phyloP scores from a whole-genome alignment of 2,329 filamentous ascomycete species.

The Geosmithia morbida region DNA sequence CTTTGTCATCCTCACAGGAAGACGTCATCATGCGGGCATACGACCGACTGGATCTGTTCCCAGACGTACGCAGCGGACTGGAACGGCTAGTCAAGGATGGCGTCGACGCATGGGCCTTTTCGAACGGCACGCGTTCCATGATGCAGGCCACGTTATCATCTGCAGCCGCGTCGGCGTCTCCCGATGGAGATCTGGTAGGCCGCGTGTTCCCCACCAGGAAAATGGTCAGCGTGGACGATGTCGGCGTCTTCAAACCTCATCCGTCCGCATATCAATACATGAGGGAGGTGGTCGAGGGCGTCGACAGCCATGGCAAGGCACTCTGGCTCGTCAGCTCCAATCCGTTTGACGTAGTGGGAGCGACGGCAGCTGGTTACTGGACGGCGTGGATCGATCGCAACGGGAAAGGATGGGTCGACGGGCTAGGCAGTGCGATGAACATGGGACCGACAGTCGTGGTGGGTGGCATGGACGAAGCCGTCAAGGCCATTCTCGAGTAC shows the following conservation, averaged over 20 bases:
- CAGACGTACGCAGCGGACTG: constrained; percentile 44
- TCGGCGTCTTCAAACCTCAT: constrained; percentile 47
- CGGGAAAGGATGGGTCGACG: constrained; percentile 51
- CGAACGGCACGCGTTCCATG: constrained; percentile 54
- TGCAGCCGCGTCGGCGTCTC: constrained; percentile 36
- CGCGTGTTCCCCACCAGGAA: constrained; percentile 24
- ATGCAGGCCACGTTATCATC: constrained; percentile 42
- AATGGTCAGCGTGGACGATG: constrained; percentile 44
- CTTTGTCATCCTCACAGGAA: constrained; percentile 25
- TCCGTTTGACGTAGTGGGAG: constrained; percentile 58
- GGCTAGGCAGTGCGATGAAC: constrained; percentile 29
- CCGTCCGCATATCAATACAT: constrained; percentile 47
- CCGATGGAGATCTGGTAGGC: constrained; percentile 14
- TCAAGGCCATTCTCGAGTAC: constrained; percentile 16
- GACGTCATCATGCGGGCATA: constrained; percentile 47
- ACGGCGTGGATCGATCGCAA: constrained; percentile 53
- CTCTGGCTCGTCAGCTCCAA: constrained; percentile 62
- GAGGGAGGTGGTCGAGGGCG: constrained; percentile 30
- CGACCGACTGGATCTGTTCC: constrained; percentile 47
- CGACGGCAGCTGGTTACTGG: constrained; percentile 43
- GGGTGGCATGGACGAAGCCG: constrained; percentile 40
- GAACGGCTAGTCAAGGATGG: constrained; percentile 22
- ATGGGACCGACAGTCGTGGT: constrained; percentile 38
- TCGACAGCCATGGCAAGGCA: constrained; percentile 19
- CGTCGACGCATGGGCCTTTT: constrained; percentile 49